Base-by-base conservation (phyloP, 306 rosid species). In the Astragalus glycyphyllos region DNA sequence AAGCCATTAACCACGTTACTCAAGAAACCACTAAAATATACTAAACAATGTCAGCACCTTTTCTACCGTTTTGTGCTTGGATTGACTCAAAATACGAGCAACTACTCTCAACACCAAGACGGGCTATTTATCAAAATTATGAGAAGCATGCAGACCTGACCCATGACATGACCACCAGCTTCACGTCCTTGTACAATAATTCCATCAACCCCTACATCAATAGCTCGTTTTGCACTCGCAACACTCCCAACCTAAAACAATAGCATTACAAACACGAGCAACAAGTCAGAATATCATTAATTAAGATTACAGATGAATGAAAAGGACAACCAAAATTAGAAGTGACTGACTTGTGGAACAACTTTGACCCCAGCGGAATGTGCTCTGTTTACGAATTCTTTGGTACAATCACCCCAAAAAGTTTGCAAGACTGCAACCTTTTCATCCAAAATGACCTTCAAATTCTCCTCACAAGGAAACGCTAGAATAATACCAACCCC, bases 111-210 rank as follows among this genome's bases (percentile, higher is more conserved):
- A n/a, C 9, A 59, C 11, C 11, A 20, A 16, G n/a, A 56, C 11
- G 32, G n/a, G n/a, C n/a, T n/a, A n/a, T n/a, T n/a, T n/a, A 71
- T 12, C 5, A 69, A 60, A 71, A 66, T 41, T 16, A 48, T 20
- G 58, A 41, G n/a, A 61, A 73, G 37, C 13, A 68, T 40, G 66
- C 23, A 38, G 67, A 90, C 98, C 93, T 88, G 89, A 78, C 97
- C 84, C 64, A 92, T 84, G 38, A 92, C 91, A 82, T 90, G 98
- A 41, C 97, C 97, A 56, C 98, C 97, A n/a, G 98, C 98, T 74
- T 90, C 98, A 40, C 61, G 82, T 47, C 97, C 98, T 84, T 90
- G 97, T 9, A 92, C 91, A 65, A 90, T 92, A 38, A 92, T 85
- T 59, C 85, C 96, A 79, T 92, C 98, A 0, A 65, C 97, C 53